Base-by-base conservation (phyloP, 1,139 yeast species). In the Kurtzmaniella quercitrusa region DNA sequence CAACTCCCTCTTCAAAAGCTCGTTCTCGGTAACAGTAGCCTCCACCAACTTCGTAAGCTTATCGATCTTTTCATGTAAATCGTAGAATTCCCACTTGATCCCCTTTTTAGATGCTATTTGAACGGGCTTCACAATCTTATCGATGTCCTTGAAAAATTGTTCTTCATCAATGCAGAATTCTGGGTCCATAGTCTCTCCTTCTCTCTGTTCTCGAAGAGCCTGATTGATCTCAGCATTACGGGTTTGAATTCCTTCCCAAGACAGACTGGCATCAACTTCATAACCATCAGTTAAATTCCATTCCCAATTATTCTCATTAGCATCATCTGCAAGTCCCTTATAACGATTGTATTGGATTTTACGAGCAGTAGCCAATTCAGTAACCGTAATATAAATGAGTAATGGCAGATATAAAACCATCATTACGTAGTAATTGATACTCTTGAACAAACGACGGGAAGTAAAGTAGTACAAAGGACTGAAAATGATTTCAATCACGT, bases 241-340 rank as follows among this genome's bases (percentile, higher is more conserved):
- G 56, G 61, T 71, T 48, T 62, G 70, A 46, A 63, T 75, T 27
- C 60, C 73, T 51, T 59, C 71, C 64, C 64, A 75, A 9, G 70
- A 73, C 34, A 55, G 44, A 9, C 65, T 70, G 25, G 49, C 51
- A 17, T 60, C 67, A 29, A 59, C 69, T 41, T 74, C 77, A 55
- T 73, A 88, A 0, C 96, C 96, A 60, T 88, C 95, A 9, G 85
- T 77, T 53, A 88, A 68, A 52, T 85, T 88, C 95, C 95, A 88
- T 57, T 85, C 91, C 15, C 83, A 75, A 54, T 89, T 89, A 33
- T 69, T 58, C 55, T 86, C 94, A 59, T 87, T 87, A 21, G 91
- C 89, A 62, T 89, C 96, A 59, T 88, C 95, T 0, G 85, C 68
- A 16, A 79, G 62, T 1, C 84, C 81, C 52, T 75, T 76, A 51